Conservation (phyloP, 768 basidiomycete species). For the Termitomyces sp. region DNA sequence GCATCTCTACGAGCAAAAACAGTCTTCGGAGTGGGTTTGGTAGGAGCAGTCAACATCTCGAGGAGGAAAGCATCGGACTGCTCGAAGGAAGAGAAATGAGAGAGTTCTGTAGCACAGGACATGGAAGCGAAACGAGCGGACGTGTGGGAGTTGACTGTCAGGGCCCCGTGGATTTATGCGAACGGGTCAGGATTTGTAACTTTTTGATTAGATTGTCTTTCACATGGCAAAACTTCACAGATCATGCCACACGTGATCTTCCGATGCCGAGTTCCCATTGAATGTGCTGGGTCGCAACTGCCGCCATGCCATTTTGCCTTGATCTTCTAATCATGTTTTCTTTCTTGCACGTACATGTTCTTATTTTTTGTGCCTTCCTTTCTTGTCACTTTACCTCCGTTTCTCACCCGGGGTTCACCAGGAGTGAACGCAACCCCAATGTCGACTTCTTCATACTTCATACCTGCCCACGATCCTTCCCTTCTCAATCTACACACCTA, state of each 20-base stretch:
- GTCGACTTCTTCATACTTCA: constrained; percentile 9
- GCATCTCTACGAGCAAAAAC: constrained; percentile 59
- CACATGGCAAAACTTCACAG: not conserved
- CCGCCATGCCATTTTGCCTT: constrained; percentile 1
- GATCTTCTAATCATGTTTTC: not conserved
- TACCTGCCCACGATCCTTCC: not conserved
- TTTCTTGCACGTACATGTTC: not conserved
- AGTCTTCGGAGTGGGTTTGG: constrained; percentile 29
- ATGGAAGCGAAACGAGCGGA: constrained; percentile 9
- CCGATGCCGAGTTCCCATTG: constrained; percentile 1
- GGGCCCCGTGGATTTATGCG: constrained; percentile 11
- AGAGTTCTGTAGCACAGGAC: constrained; percentile 13
- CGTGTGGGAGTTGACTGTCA: not conserved
- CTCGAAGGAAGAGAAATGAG: constrained; percentile 16
- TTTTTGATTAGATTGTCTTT: constrained; percentile 9
- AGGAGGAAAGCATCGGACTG: constrained; percentile 58
- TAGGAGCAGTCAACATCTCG: constrained; percentile 55
- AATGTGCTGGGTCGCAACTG: not conserved
- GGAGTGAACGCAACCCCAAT: constrained; percentile 11
- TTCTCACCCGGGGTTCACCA: not conserved
- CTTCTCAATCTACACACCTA: constrained; percentile 4
- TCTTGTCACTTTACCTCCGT: not conserved
- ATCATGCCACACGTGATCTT: not conserved
- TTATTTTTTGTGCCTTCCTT: constrained; percentile 6
- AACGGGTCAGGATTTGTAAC: not conserved